phyloP scores from a whole-genome alignment of 1,284 basidiomycete genomes.

The Cystobasidium slooffiae region DNA sequence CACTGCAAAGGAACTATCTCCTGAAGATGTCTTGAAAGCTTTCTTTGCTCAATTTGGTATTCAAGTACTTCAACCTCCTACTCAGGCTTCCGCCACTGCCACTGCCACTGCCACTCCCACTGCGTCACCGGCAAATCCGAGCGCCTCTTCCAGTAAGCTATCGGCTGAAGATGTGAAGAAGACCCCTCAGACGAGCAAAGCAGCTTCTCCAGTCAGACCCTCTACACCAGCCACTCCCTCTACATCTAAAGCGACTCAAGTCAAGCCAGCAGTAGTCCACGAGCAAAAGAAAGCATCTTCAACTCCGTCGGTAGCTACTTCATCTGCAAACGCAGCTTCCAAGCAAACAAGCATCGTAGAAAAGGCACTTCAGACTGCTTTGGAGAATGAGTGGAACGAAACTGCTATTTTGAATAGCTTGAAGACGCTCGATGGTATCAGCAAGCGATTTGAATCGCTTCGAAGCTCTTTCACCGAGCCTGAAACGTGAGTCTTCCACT shows the following conservation, averaged over 20 bases:
- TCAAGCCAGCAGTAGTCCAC: not conserved
- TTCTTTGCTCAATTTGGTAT: slow-evolving; percentile 31
- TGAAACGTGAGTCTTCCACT: slow-evolving; percentile 27
- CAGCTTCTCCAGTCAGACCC: not conserved
- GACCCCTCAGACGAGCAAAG: not conserved
- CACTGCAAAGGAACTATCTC: slow-evolving; percentile 1
- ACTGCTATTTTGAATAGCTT: slow-evolving; percentile 16
- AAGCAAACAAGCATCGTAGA: slow-evolving; percentile 1
- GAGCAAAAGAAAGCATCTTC: not conserved
- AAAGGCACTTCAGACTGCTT: slow-evolving; percentile 7
- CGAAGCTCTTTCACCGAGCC: slow-evolving; percentile 18
- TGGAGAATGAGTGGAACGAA: slow-evolving; percentile 6
- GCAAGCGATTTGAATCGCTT: slow-evolving; percentile 9
- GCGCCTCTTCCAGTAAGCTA: no score
- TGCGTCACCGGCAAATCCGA: not conserved
- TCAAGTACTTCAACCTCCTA: not conserved
- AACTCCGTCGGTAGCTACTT: not conserved
- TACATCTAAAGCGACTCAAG: slow-evolving; percentile 1
- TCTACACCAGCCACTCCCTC: not conserved
- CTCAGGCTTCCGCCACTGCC: not conserved
- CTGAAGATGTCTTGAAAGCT: slow-evolving; percentile 19
- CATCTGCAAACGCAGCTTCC: not conserved
- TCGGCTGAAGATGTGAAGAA: not conserved
- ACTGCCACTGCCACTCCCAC: not conserved
- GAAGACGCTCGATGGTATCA: slow-evolving; percentile 10